Conservation (phyloP, 345 rosid genomes). For the Ceriops zippeliana region DNA sequence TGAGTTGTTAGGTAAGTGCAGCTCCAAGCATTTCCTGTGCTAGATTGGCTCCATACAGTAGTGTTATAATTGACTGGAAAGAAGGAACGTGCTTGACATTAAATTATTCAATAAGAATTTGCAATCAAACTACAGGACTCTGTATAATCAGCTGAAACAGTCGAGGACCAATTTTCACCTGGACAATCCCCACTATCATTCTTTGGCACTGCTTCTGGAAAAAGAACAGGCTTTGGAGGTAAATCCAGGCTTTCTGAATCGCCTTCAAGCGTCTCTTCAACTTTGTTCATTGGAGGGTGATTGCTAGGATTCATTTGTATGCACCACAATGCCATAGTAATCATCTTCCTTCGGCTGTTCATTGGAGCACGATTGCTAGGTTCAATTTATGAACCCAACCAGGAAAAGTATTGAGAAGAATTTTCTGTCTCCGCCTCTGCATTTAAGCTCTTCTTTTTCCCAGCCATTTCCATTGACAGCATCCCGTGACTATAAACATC, state of each 20-base stretch:
- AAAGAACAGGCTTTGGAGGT: conserved; percentile 19
- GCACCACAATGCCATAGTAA: conserved; percentile 18
- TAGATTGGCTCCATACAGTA: too few species aligned
- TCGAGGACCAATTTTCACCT: conserved; percentile 12
- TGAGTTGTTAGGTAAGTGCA: too few species aligned
- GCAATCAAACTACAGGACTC: conserved; percentile 14
- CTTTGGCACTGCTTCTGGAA: background rate
- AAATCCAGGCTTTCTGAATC: conserved; percentile 8
- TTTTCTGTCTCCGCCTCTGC: conserved; percentile 1
- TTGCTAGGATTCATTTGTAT: conserved; percentile 20
- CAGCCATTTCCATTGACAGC: conserved; percentile 22
- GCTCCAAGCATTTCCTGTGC: too few species aligned
- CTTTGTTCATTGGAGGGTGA: conserved; percentile 21
- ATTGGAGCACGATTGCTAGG: conserved; percentile 18
- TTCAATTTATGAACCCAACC: conserved; percentile 20
- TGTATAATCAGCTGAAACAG: background rate
- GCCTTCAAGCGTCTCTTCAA: conserved; percentile 19
- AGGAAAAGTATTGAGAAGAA: conserved; percentile 23
- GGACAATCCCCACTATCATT: background rate
- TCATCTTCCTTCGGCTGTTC: conserved; percentile 4
- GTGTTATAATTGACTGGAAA: too few species aligned
- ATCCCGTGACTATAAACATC: conserved; percentile 26
- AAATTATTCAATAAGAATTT: conserved; percentile 6
- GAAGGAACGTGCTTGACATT: too few species aligned
- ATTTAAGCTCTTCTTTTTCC: conserved; percentile 11